Base-by-base conservation (phyloP, 192 early-diverging fungal genomes). In the Rhizophagus prolifer region DNA sequence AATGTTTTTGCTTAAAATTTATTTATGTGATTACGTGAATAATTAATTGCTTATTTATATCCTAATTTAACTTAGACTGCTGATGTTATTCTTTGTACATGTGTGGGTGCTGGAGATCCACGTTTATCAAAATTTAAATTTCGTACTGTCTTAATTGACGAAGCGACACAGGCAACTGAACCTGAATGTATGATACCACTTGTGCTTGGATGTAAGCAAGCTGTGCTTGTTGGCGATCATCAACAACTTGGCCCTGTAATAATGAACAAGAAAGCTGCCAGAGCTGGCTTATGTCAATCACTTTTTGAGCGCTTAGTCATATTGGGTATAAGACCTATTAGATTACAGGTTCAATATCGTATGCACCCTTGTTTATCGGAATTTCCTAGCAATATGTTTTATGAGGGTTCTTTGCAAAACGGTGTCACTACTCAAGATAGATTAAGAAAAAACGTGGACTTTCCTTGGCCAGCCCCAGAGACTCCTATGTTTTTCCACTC, bases 361-460 rank as follows among this genome's bases (percentile, higher is more conserved):
- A 98, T 98, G 98, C 98, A 99, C 76, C 98, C 98, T 41, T 96
- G 96, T 77, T 83, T 99, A 30, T 98, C 98, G 13, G 97, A 96
- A 85, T 99, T 98, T 79, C 96, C 98, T 2, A 96, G 94, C 78
- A 99, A 99, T 82, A 96, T 97, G 93, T 98, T 99, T 78, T 99
- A 99, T 80, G 98, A 99, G 82, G 98, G 98, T 16, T 94, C 95
- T 23, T 86, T 98, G 38, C 95, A 97, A 82, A 98, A 99, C 75
- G 98, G 98, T 68, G 95, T 99, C 46, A 97, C 97, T 0, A 90
- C 92, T 2, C 90, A 89, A 60, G 96, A 99, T 79, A 94, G 98
- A 76, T 82, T 94, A 34, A 90, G 96, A 36, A 91, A 88, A 76
- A 87, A 93, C 60, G 85, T 96, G 47, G 96, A 96, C 36, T 98